phyloP scores from a whole-genome alignment of 1,139 yeast genomes.

The Kurtzmaniella quercitrusa region DNA sequence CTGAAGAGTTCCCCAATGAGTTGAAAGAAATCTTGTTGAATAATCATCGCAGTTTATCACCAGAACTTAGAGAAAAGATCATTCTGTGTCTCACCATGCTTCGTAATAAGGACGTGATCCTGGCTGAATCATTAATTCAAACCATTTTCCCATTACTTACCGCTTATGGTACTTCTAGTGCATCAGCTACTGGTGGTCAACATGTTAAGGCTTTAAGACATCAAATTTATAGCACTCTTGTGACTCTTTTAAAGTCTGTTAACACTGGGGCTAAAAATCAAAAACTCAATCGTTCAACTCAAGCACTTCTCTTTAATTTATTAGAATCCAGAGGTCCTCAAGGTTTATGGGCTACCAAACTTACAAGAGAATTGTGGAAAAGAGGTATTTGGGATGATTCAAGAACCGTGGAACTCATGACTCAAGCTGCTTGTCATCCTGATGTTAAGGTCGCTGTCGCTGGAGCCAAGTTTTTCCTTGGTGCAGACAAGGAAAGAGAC shows the following conservation, averaged over 20 bases:
- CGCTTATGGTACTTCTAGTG: conserved; percentile 35
- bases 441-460: conserved; percentile 86
- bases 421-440: conserved; percentile 86
- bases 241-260: conserved; percentile 73
- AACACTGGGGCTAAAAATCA: conserved; percentile 85
- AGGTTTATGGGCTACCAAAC: conserved; percentile 94
- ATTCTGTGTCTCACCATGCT: conserved; percentile 86
- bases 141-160: conserved; percentile 82
- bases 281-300: conserved; percentile 82
- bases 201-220: conserved; percentile 81
- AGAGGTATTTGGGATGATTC: conserved; percentile 98
- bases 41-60: conserved; percentile 78
- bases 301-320: conserved; percentile 82
- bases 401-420: conserved; percentile 93
- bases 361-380: conserved; percentile 94
- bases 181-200: conserved; percentile 51
- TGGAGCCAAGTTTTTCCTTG: conserved; percentile 86
- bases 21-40: conserved; percentile 61
- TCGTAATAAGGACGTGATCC: conserved; percentile 79
- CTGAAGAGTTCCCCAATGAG: conserved; percentile 79
- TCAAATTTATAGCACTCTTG: conserved; percentile 75
- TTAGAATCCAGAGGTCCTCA: conserved; percentile 74
- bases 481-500: conserved; percentile 94
- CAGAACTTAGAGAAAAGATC: conserved; percentile 85
- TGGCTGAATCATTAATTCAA: conserved; percentile 77